Evolutionary conservation across 2,329 filamentous ascomycete species (phyloP).

Genomic region (Calonectria pteridis): DNA sequence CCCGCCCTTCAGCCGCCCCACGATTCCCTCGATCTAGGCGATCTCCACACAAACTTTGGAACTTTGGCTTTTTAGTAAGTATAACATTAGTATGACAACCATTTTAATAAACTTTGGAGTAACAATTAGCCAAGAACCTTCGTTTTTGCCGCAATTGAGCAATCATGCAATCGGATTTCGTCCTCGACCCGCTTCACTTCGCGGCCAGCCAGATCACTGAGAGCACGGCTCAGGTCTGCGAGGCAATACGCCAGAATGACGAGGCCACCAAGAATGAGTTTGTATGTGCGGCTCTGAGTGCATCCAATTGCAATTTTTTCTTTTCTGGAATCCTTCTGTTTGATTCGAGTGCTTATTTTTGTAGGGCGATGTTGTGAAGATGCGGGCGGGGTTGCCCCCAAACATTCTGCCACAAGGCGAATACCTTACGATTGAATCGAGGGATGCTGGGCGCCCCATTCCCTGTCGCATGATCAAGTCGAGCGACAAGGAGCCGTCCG

Average conservation of each 20-base stretch:
- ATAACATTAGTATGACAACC: not conserved
- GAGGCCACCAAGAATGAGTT: not conserved
- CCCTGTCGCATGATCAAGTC: constrained; percentile 3
- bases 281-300: not conserved
- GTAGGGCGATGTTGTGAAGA: constrained; percentile 10
- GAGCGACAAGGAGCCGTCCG: not conserved
- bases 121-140: not conserved
- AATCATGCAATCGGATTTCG: constrained; percentile 15
- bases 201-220: not conserved
- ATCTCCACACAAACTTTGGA: not conserved
- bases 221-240: not conserved
- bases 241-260: not conserved
- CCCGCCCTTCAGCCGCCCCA: not conserved
- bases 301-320: not conserved
- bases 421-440: not conserved
- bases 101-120: not conserved
- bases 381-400: not conserved
- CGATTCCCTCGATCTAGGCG: not conserved
- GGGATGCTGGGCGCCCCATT: constrained; percentile 1
- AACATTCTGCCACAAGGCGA: not conserved
- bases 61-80: not conserved
- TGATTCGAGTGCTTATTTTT: not conserved
- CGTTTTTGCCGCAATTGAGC: too few species aligned
- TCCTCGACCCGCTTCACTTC: not conserved
- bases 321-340: not conserved